Evolutionary conservation across 2,329 filamentous ascomycete genomes (phyloP).

Genomic region (Pseudogymnoascus sp.): DNA sequence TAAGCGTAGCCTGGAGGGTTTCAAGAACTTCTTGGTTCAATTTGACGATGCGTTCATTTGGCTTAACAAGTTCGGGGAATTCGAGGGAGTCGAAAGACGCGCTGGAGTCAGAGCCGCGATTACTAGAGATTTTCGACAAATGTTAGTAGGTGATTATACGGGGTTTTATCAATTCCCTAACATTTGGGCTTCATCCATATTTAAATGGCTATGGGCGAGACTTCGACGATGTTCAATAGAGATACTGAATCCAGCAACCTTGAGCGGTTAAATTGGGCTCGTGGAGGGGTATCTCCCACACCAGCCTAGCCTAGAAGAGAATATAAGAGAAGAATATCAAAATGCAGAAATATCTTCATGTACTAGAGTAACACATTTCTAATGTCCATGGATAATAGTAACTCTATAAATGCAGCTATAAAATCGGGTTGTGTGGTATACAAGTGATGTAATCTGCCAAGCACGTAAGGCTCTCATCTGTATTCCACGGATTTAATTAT

Average conservation of each 20-base stretch:
- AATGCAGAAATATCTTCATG: too few species aligned
- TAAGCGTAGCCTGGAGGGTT: not conserved
- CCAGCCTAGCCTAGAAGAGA: too few species aligned
- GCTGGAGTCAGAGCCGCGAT: not conserved
- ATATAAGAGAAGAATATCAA: too few species aligned
- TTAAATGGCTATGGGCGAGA: not conserved
- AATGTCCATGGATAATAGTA: not conserved
- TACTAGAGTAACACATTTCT: too few species aligned
- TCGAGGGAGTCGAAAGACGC: not conserved
- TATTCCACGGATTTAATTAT: not conserved
- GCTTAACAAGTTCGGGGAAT: not conserved
- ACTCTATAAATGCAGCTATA: not conserved
- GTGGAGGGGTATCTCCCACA: too few species aligned
- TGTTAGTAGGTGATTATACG: not conserved
- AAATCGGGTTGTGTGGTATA: not conserved
- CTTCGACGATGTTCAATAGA: not conserved
- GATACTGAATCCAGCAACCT: not conserved
- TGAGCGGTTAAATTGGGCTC: not conserved
- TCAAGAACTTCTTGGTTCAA: not conserved
- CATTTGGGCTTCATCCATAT: not conserved
- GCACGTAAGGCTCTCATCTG: not conserved
- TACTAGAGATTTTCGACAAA: not conserved
- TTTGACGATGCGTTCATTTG: not conserved
- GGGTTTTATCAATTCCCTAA: not conserved
- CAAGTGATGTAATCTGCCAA: not conserved